Evolutionary conservation across 257 asterid species (phyloP).

Genomic region (Fraxinus anomala): DNA sequence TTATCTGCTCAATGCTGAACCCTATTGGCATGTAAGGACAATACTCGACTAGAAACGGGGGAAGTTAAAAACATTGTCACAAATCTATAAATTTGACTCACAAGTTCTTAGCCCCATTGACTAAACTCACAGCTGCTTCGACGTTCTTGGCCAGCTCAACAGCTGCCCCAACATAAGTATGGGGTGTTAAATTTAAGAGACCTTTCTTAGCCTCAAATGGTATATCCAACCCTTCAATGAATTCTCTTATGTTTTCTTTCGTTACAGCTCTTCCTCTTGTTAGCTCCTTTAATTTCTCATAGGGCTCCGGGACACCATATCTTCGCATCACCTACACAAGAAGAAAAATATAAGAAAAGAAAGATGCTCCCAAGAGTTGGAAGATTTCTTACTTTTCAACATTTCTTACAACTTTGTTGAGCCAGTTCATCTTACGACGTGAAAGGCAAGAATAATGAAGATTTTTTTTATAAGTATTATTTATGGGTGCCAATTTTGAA

Average conservation of each 20-base stretch:
- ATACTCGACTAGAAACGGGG: too few species aligned
- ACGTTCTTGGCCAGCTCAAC: slow-evolving; percentile 41
- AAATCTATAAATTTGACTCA: background rate
- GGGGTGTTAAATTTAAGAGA: slow-evolving; percentile 47
- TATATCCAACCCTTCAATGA: slow-evolving; percentile 42
- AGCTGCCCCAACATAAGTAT: slow-evolving; percentile 45
- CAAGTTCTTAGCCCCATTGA: slow-evolving; percentile 22
- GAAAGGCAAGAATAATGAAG: background rate
- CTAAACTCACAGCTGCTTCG: slow-evolving; percentile 26
- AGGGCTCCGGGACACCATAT: slow-evolving; percentile 54
- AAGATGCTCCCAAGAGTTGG: background rate
- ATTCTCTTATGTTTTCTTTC: slow-evolving; percentile 44
- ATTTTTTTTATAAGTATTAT: background rate
- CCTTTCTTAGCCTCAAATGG: slow-evolving; percentile 41
- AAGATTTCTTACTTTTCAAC: background rate
- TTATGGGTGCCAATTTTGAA: background rate
- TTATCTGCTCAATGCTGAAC: background rate
- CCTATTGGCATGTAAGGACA: background rate
- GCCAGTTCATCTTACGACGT: background rate
- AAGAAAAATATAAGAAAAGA: background rate
- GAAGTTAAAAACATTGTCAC: background rate
- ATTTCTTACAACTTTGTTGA: background rate
- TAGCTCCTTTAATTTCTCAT: slow-evolving; percentile 51
- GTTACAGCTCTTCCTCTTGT: slow-evolving; percentile 54
- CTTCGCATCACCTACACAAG: slow-evolving; percentile 46